These are phyloP conservation scores for Zygosaccharomyces sapae DNA, from an alignment of 1,139 yeast species.

Conservation along the genomic window DNA sequence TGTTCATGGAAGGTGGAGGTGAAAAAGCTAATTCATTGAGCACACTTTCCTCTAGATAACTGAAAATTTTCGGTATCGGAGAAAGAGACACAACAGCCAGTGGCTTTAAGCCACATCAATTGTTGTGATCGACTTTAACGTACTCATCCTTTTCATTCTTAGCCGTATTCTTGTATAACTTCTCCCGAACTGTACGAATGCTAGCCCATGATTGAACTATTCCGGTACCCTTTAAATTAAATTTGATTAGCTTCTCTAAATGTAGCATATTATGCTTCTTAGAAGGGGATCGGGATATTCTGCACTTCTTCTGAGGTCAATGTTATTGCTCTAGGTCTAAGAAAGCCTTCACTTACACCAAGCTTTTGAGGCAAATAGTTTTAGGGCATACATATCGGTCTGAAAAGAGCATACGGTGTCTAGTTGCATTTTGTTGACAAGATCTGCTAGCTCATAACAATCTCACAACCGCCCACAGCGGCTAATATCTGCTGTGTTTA, in stretches of 20 bases:
- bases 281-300: constrained; percentile 22
- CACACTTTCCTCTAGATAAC: background rate
- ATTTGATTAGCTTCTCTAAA: constrained; percentile 1
- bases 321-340: constrained; percentile 33
- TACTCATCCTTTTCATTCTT: background rate
- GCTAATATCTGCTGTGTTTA: background rate
- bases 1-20: background rate
- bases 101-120: no score
- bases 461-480: background rate
- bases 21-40: background rate
- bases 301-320: constrained; percentile 30
- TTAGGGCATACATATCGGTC: constrained; percentile 25
- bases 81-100: background rate
- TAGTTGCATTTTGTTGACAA: background rate
- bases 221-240: constrained; percentile 13
- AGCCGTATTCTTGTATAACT: background rate
- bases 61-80: no score
- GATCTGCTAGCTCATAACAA: background rate
- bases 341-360: constrained; percentile 26
- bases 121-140: background rate
- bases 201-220: background rate
- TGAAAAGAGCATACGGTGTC: background rate
- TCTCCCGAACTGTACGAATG: background rate
- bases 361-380: constrained; percentile 32
- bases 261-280: constrained; percentile 1